Percentiles rank a stretch among this genome's conserved stretches.
Evolutionary conservation across 192 early-diverging fungal species (phyloP).

Genomic region (Phycomyces nitens): DNA sequence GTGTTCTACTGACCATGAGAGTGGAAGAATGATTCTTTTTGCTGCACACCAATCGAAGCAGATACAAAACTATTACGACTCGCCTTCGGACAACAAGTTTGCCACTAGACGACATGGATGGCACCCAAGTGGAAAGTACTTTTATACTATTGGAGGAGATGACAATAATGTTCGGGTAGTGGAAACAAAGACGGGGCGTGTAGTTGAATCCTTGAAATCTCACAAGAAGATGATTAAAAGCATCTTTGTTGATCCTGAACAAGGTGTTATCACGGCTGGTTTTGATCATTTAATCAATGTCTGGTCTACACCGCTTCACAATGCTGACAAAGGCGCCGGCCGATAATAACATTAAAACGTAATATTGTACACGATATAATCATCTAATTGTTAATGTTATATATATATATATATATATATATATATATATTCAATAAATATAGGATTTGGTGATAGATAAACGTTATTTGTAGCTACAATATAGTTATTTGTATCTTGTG

Average conservation of each 20-base stretch:
- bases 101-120: constrained; percentile 63
- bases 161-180: constrained; percentile 50
- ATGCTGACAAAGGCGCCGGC: too few relatives aligned
- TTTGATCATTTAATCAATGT: constrained; percentile 59
- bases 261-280: constrained; percentile 48
- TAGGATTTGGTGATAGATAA: too few relatives aligned
- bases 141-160: constrained; percentile 64
- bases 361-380: too few relatives aligned
- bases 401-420: too few relatives aligned
- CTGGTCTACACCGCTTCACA: constrained; percentile 32
- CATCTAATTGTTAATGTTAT: too few relatives aligned
- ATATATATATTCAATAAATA: too few relatives aligned
- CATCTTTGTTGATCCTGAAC: constrained; percentile 46
- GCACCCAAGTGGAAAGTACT: constrained; percentile 54
- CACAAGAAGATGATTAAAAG: constrained; percentile 54
- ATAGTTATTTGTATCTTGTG: too few relatives aligned
- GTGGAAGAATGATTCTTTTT: constrained; percentile 66
- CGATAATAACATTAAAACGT: too few relatives aligned
- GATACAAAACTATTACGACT: constrained; percentile 61
- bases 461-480: too few relatives aligned
- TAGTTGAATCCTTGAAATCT: constrained; percentile 48
- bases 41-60: constrained; percentile 41
- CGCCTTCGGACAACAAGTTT: constrained; percentile 52
- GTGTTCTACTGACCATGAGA: constrained; percentile 63
- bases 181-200: constrained; percentile 46